Conservation (phyloP, 2,329 filamentous ascomycete species). For the Calonectria multiphialidica region DNA sequence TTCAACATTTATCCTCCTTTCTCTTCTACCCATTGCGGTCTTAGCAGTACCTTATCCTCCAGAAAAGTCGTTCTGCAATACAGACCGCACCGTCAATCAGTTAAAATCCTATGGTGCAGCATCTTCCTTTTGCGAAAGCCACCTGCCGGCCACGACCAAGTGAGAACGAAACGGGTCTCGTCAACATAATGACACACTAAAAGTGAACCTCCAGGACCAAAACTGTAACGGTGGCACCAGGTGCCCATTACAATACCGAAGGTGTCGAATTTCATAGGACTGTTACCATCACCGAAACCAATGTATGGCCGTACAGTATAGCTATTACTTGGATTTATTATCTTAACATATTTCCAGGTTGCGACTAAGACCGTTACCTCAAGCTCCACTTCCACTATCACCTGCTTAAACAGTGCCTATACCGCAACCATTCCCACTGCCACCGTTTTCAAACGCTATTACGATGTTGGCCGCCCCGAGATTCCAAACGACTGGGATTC, state of each 20-base stretch:
- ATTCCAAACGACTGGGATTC: neutral
- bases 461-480: neutral
- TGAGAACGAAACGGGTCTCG: no score
- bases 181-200: neutral
- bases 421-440: neutral
- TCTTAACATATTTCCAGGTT: neutral
- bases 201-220: neutral
- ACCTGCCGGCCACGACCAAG: neutral
- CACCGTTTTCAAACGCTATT: neutral
- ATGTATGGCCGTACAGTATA: neutral
- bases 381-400: neutral
- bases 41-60: neutral
- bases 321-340: neutral
- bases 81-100: neutral
- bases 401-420: constrained; percentile 4
- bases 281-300: neutral
- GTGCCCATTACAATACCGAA: neutral
- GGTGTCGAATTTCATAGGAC: neutral
- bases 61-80: neutral
- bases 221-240: neutral
- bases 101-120: neutral
- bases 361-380: neutral
- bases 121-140: neutral
- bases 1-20: neutral
- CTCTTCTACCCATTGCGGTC: neutral